These are phyloP conservation scores for Fusarium sp. DNA, from an alignment of 2,329 filamentous ascomycete species.

Conservation along the genomic window DNA sequence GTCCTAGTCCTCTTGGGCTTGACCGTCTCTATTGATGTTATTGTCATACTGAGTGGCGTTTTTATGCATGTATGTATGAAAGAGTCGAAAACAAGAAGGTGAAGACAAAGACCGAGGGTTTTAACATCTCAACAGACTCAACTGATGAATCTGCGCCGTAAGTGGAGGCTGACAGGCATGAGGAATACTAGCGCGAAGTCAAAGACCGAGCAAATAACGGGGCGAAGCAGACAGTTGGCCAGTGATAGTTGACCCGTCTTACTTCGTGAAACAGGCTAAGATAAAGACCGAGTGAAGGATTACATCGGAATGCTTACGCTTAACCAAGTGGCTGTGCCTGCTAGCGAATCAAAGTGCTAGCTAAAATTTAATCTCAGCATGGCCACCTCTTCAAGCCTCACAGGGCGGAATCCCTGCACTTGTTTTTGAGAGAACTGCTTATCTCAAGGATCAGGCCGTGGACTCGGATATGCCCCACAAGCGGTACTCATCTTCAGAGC, in stretches of 20 bases:
- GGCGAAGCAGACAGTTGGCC: rapidly evolving
- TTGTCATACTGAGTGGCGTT: conserved; percentile 2
- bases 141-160: not conserved
- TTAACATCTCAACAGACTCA: not conserved
- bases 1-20: conserved; percentile 38
- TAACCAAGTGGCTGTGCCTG: too few species aligned
- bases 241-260: not conserved
- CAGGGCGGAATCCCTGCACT: too few species aligned
- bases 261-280: conserved; percentile 2
- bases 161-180: not conserved
- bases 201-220: conserved; percentile 21
- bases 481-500: too few species aligned
- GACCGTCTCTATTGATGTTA: not conserved
- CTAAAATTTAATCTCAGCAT: too few species aligned
- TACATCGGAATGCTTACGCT: too few species aligned
- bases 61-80: too few species aligned
- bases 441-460: too few species aligned
- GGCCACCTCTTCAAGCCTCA: too few species aligned
- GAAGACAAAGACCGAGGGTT: conserved; percentile 23
- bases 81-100: not conserved
- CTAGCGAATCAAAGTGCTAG: too few species aligned
- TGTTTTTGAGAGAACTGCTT: too few species aligned
- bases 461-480: too few species aligned
- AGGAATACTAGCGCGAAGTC: not conserved
- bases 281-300: conserved; percentile 23